A percentile compares a stretch with the other conserved stretches of the same genome.
Conservation (phyloP, 1,139 yeast species). For the Ogataea hybrid region DNA sequence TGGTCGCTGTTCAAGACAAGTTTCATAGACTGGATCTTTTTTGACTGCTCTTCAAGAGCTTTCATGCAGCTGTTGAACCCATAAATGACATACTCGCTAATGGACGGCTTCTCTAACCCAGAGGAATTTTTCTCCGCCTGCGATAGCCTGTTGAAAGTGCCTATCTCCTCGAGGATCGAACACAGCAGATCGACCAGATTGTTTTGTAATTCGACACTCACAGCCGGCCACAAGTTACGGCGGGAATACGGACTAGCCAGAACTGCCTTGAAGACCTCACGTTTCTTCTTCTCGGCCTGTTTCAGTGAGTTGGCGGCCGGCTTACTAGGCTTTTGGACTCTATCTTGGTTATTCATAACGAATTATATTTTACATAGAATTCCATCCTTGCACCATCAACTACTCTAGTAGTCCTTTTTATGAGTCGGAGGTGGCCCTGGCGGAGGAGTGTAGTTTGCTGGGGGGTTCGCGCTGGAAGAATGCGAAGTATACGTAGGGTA, state of each 20-base stretch:
- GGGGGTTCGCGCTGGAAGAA: background rate
- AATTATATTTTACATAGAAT: background rate
- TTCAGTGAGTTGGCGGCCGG: conserved; percentile 23
- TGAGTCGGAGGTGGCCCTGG: conserved; percentile 28
- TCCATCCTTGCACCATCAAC: conserved; percentile 1
- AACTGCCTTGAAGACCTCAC: conserved; percentile 58
- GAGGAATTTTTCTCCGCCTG: conserved; percentile 15
- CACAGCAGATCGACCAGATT: conserved; percentile 43
- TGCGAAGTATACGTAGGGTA: conserved; percentile 10
- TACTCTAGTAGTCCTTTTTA: conserved; percentile 7
- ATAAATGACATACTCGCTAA: conserved; percentile 33
- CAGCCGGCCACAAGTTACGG: conserved; percentile 49
- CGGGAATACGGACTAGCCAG: conserved; percentile 59
- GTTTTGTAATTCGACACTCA: conserved; percentile 39
- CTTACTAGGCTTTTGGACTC: conserved; percentile 3
- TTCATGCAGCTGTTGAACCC: conserved; percentile 59
- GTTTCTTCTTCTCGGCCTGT: conserved; percentile 43
- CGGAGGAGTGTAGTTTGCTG: conserved; percentile 23
- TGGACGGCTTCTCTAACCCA: conserved; percentile 29
- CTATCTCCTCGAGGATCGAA: conserved; percentile 38
- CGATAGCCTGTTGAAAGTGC: conserved; percentile 33
- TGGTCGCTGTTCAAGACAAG: conserved; percentile 6
- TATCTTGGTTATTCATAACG: conserved; percentile 6
- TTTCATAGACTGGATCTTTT: conserved; percentile 16
- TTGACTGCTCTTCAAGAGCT: conserved; percentile 49